Evolutionary conservation across 441 rosid genomes (phyloP).

Genomic region (Iberis amara): DNA sequence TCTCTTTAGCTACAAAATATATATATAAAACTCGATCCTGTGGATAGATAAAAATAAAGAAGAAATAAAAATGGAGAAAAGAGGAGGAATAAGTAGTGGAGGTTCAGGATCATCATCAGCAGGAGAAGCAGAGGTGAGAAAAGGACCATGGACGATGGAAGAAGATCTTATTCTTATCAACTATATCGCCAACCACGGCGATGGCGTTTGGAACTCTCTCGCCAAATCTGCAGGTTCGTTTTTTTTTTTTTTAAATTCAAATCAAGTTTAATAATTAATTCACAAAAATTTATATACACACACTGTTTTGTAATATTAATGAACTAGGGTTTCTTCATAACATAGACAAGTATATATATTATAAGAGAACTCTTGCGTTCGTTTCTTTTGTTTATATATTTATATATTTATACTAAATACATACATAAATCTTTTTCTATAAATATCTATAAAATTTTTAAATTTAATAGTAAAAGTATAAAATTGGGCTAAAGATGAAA

Average conservation of each 20-base stretch:
- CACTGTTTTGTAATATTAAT: background rate
- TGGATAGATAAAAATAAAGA: too few species aligned
- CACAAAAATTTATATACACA: background rate
- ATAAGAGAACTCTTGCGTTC: too few species aligned
- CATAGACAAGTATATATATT: too few species aligned
- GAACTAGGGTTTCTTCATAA: constrained; percentile 25
- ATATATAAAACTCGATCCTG: too few species aligned
- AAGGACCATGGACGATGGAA: constrained; percentile 99
- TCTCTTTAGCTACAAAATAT: too few species aligned
- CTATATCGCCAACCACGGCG: constrained; percentile 87
- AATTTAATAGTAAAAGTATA: too few species aligned
- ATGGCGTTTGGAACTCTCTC: constrained; percentile 95
- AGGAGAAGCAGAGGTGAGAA: constrained; percentile 70
- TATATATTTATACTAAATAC: too few species aligned
- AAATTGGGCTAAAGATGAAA: too few species aligned
- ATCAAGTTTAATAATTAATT: background rate
- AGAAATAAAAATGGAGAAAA: constrained; percentile 22
- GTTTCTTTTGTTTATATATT: too few species aligned
- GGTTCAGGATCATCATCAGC: constrained; percentile 47
- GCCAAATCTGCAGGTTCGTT: constrained; percentile 94
- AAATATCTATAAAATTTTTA: too few species aligned
- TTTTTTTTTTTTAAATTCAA: too few species aligned
- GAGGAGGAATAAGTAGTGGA: constrained; percentile 61
- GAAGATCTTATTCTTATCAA: constrained; percentile 92
- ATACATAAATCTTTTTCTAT: too few species aligned